Percentiles rank a stretch among this genome's conserved stretches.
phyloP scores from a whole-genome alignment of 345 rosid genomes.

The Geranium rotundifolium region DNA sequence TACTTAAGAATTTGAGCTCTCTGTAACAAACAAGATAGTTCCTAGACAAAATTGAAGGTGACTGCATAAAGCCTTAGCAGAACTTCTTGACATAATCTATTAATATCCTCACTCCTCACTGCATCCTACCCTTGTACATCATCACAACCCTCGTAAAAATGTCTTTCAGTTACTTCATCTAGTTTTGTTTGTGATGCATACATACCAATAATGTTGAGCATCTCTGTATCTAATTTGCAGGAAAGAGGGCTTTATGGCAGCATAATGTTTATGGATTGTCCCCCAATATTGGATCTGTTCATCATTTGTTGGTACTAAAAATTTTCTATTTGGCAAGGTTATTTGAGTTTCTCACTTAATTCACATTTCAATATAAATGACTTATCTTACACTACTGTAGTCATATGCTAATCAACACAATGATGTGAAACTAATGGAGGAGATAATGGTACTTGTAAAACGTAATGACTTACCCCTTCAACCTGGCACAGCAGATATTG shows the following conservation, averaged over 20 bases:
- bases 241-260: conserved; percentile 64
- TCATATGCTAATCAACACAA: conserved; percentile 48
- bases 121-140: too few species aligned
- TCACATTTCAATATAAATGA: conserved; percentile 2
- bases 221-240: conserved; percentile 22
- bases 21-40: too few species aligned
- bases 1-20: too few species aligned
- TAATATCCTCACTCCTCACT: too few species aligned
- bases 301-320: conserved; percentile 61
- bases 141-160: too few species aligned
- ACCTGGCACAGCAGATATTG: conserved; percentile 73
- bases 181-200: too few species aligned
- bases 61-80: too few species aligned
- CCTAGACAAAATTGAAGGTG: too few species aligned
- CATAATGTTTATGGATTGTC: conserved; percentile 72
- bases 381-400: conserved; percentile 27
- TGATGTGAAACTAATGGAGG: conserved; percentile 51
- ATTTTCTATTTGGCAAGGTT: conserved; percentile 2
- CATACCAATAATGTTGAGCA: too few species aligned
- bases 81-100: too few species aligned
- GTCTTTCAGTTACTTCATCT: too few species aligned
- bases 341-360: conserved; percentile 4
- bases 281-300: conserved; percentile 65
- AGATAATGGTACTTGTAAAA: conserved; percentile 56
- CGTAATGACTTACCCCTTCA: conserved; percentile 46